These are phyloP conservation scores for Austroboletus novae-zelandiae DNA, from an alignment of 1,284 basidiomycete genomes.

Conservation along the genomic window DNA sequence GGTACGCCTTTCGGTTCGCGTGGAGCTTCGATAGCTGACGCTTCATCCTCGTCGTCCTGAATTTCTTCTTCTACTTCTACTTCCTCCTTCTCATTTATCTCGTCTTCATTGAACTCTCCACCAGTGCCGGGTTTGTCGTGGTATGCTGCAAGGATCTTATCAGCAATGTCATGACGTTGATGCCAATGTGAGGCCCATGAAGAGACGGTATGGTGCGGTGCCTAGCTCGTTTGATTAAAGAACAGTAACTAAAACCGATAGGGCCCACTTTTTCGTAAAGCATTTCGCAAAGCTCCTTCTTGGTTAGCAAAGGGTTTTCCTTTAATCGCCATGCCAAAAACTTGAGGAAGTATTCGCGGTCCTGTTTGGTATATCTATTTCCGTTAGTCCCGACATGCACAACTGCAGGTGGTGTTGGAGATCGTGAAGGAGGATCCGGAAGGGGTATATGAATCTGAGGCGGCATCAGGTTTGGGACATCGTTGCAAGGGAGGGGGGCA, in stretches of 20 bases:
- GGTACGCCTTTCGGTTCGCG: conserved; percentile 3
- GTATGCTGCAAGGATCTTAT: conserved; percentile 57
- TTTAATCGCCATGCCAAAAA: conserved; percentile 60
- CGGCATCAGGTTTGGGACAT: conserved; percentile 46
- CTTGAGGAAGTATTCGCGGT: conserved; percentile 60
- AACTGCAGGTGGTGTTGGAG: conserved; percentile 60
- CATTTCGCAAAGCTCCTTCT: conserved; percentile 50
- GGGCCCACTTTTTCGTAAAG: conserved; percentile 50
- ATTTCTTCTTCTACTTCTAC: conserved; percentile 35
- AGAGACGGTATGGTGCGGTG: conserved; percentile 52
- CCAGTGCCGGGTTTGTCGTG: conserved; percentile 30
- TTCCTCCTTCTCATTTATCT: conserved; percentile 24
- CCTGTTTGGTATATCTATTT: conserved; percentile 61
- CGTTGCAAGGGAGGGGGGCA: conserved; percentile 39
- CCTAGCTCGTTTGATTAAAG: conserved; percentile 38
- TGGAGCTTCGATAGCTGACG: conserved; percentile 17
- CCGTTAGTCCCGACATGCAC: conserved; percentile 43
- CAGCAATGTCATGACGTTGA: conserved; percentile 57
- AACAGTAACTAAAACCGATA: not conserved
- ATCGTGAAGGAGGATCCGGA: conserved; percentile 59
- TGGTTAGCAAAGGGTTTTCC: conserved; percentile 47
- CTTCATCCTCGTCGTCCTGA: conserved; percentile 33
- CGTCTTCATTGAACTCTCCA: conserved; percentile 30
- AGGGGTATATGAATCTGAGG: conserved; percentile 55
- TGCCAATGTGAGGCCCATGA: conserved; percentile 67